Evolutionary conservation across 805 yeast genomes (phyloP).

Genomic region (Tetrapisispora phaffii): DNA sequence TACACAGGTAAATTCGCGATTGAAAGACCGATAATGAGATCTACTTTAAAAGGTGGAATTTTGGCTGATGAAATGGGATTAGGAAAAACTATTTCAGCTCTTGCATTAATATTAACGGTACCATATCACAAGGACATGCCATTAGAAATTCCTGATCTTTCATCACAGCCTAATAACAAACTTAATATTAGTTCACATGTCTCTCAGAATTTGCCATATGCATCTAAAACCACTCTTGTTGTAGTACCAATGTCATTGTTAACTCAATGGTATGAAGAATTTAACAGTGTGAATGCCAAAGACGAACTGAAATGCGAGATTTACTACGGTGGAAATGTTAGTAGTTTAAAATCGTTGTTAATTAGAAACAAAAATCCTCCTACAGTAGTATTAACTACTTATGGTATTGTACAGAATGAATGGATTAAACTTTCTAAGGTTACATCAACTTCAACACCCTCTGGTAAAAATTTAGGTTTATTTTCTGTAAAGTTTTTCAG

Average conservation of each 20-base stretch:
- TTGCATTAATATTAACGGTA: slow-evolving; percentile 59
- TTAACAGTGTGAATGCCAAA: slow-evolving; percentile 44
- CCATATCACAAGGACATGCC: slow-evolving; percentile 37
- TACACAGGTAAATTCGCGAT: slow-evolving; percentile 71
- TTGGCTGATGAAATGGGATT: slow-evolving; percentile 96
- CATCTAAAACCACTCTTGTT: slow-evolving; percentile 61
- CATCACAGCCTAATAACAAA: neutral
- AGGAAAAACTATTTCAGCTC: slow-evolving; percentile 82
- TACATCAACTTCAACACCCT: slow-evolving; percentile 9
- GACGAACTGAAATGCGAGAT: slow-evolving; percentile 40
- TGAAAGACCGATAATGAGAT: slow-evolving; percentile 53
- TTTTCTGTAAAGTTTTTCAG: slow-evolving; percentile 68
- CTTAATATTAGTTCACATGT: slow-evolving; percentile 2
- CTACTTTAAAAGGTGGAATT: slow-evolving; percentile 69
- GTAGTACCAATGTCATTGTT: slow-evolving; percentile 85
- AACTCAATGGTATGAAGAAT: slow-evolving; percentile 88
- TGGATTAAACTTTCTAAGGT: slow-evolving; percentile 39
- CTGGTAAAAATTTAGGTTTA: slow-evolving; percentile 39
- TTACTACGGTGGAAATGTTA: slow-evolving; percentile 65
- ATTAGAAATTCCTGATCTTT: no score
- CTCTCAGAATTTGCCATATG: slow-evolving; percentile 35
- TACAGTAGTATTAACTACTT: slow-evolving; percentile 68
- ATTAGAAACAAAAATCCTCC: slow-evolving; percentile 43
- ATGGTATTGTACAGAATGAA: slow-evolving; percentile 78
- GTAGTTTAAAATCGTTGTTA: slow-evolving; percentile 40